These are phyloP conservation scores for Prunus armeniaca DNA, from an alignment of 306 rosid genomes.

Conservation along the genomic window DNA sequence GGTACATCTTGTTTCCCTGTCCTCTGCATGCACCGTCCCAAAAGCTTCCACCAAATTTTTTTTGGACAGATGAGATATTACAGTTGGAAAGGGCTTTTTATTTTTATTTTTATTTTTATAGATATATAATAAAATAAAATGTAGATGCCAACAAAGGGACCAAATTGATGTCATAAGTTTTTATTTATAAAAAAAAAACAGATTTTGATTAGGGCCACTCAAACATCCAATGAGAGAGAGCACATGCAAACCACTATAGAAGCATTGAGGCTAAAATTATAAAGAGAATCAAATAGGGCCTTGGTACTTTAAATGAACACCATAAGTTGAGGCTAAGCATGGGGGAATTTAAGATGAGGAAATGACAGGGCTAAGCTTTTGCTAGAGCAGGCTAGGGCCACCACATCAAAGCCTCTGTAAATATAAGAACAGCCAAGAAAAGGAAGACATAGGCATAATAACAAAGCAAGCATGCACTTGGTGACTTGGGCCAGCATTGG, in stretches of 20 bases:
- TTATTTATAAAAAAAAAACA: background rate
- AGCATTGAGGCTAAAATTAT: constrained; percentile 38
- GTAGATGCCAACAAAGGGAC: constrained; percentile 20
- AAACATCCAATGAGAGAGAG: constrained; percentile 34
- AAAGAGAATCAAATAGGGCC: constrained; percentile 33
- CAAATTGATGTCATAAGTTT: constrained; percentile 25
- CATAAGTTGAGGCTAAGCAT: constrained; percentile 43
- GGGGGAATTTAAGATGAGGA: constrained; percentile 31
- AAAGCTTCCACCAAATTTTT: constrained; percentile 20
- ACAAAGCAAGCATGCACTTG: constrained; percentile 48
- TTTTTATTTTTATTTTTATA: no score
- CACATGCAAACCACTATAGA: constrained; percentile 58
- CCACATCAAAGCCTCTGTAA: constrained; percentile 33
- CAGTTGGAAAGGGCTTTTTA: constrained; percentile 49
- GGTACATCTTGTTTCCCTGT: constrained; percentile 8
- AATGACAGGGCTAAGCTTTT: constrained; percentile 12
- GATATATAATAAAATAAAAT: constrained; percentile 15
- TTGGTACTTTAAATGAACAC: constrained; percentile 50
- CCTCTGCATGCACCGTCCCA: constrained; percentile 6
- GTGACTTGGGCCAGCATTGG: constrained; percentile 43
- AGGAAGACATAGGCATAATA: constrained; percentile 33
- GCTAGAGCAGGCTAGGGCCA: constrained; percentile 60
- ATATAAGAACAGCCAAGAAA: constrained; percentile 37
- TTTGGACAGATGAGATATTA: constrained; percentile 30
- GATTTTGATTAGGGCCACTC: constrained; percentile 27